A percentile compares a stretch with the other conserved stretches of the same genome.
Conservation (phyloP, 495 filamentous ascomycete species). For the Penicillium malachiteum region DNA sequence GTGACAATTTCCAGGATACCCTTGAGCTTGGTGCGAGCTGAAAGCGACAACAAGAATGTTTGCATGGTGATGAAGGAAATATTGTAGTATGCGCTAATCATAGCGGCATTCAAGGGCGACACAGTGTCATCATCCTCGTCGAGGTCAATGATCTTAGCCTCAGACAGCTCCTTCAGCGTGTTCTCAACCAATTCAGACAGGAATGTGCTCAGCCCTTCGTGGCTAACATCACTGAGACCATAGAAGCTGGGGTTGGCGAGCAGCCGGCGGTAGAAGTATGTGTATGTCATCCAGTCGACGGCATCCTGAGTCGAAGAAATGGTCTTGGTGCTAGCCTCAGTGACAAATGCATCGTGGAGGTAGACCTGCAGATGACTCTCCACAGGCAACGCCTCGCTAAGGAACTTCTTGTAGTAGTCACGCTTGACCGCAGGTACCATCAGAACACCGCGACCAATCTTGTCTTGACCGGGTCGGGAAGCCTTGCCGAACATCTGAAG, state of each 20-base stretch:
- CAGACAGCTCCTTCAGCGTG: slow-evolving; percentile 84
- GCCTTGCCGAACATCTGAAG: slow-evolving; percentile 99
- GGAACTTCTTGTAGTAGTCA: slow-evolving; percentile 98
- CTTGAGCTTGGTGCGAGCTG: slow-evolving; percentile 85
- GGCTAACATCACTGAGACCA: slow-evolving; percentile 80
- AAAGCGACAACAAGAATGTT: slow-evolving; percentile 96
- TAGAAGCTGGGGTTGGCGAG: slow-evolving; percentile 97
- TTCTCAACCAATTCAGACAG: slow-evolving; percentile 94
- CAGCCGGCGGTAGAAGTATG: slow-evolving; percentile 97
- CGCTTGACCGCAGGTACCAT: slow-evolving; percentile 94
- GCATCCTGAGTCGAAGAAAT: slow-evolving; percentile 96
- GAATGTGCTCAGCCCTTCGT: slow-evolving; percentile 91
- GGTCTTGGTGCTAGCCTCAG: slow-evolving; percentile 91
- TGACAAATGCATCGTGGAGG: slow-evolving; percentile 93
- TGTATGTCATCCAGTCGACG: slow-evolving; percentile 97
- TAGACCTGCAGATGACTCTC: slow-evolving; percentile 91
- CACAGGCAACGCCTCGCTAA: slow-evolving; percentile 93
- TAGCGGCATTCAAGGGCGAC: slow-evolving; percentile 86
- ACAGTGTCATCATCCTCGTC: slow-evolving; percentile 96
- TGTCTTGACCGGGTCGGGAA: slow-evolving; percentile 73
- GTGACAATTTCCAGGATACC: slow-evolving; percentile 96
- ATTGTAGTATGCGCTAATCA: slow-evolving; percentile 99
- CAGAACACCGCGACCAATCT: slow-evolving; percentile 80
- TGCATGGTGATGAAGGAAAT: slow-evolving; percentile 99
- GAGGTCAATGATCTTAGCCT: slow-evolving; percentile 93